A percentile compares a stretch with the other conserved stretches of the same genome.
These are phyloP conservation scores for Candida nemodendra DNA, from an alignment of 805 yeast genomes.

Conservation along the genomic window DNA sequence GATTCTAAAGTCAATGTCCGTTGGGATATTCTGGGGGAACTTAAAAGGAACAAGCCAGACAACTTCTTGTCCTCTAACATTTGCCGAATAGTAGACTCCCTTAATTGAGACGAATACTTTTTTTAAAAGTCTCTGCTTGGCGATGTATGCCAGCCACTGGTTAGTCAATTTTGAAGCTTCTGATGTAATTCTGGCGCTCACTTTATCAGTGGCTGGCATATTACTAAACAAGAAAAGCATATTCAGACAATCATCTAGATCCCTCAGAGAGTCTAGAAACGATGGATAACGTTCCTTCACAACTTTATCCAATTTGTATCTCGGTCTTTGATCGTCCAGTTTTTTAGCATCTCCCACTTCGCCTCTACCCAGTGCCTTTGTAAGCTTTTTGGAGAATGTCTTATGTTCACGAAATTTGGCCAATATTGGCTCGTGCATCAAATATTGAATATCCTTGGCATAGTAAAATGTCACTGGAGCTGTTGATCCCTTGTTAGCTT, in stretches of 20 bases:
- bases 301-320: conserved; percentile 83
- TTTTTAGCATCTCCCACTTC: conserved; percentile 86
- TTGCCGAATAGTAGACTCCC: conserved; percentile 95
- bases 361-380: conserved; percentile 87
- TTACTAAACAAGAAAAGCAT: conserved; percentile 93
- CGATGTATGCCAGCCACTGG: conserved; percentile 94
- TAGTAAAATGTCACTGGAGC: conserved; percentile 95
- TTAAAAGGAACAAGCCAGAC: conserved; percentile 97
- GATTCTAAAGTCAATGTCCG: conserved; percentile 92
- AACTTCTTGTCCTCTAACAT: conserved; percentile 84
- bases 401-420: conserved; percentile 93
- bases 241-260: conserved; percentile 90
- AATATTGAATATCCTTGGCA: conserved; percentile 88
- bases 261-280: conserved; percentile 87
- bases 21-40: conserved; percentile 92
- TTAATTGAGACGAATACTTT: conserved; percentile 95
- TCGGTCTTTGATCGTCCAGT: conserved; percentile 76
- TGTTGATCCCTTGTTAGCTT: conserved; percentile 97
- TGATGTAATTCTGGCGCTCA: conserved; percentile 75
- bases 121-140: conserved; percentile 75
- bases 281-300: conserved; percentile 96
- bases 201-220: conserved; percentile 89
- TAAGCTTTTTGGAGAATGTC: conserved; percentile 86
- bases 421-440: conserved; percentile 92
- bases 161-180: conserved; percentile 85